Evolutionary conservation across 148 eudicot genomes (phyloP), one percentile per base, ranked within the genome.

Genomic region (Chenopodium formosanum): DNA sequence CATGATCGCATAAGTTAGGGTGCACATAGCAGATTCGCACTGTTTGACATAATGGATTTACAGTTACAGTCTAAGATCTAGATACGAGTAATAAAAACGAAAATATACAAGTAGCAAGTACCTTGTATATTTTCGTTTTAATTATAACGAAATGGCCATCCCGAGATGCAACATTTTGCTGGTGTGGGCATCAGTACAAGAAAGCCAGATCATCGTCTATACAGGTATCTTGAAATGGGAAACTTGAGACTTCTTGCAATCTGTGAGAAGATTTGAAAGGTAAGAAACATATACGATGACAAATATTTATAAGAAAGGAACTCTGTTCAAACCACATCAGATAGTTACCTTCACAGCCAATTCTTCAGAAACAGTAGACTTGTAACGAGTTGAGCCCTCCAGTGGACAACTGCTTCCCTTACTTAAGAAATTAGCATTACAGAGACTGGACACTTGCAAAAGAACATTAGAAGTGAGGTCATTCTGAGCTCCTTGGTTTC

Each of bases 401-500:
- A 96, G 82, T 13, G 98, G 99, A 83, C 99, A 96, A 84, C 93
- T 91, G 70, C 90, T 81, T 64, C 99, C 97, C 88, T 94, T 92
- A 86, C 87, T 89, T 80, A 96, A 90, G 78, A 96, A 94, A 87
- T 92, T 96, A 71, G 98, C 97, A 91, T 88, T 96, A 81, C 99
- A 94, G 37, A 96, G 93, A 84, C 98, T 96, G 44, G 99, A 96
- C 77, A 96, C 83, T 88, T 96, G 98, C 89, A 96, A 87, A 53
- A 96, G 98, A 83, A 92, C 92, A 80, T 92, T 91, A 48, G 93
- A 85, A 89, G 90, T 92, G 31, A 90, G 91, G 70, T 86, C 90
- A 79, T 70, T 79, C 79, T 90, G 87, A 52, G 77, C 73, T 17
- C 58, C 75, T 80, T 87, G 89, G 65, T 77, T 75, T 58, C 34